Evolutionary conservation across 768 basidiomycete genomes (phyloP), one percentile per base, ranked within the genome.

Genomic region (Trametes cingulata): DNA sequence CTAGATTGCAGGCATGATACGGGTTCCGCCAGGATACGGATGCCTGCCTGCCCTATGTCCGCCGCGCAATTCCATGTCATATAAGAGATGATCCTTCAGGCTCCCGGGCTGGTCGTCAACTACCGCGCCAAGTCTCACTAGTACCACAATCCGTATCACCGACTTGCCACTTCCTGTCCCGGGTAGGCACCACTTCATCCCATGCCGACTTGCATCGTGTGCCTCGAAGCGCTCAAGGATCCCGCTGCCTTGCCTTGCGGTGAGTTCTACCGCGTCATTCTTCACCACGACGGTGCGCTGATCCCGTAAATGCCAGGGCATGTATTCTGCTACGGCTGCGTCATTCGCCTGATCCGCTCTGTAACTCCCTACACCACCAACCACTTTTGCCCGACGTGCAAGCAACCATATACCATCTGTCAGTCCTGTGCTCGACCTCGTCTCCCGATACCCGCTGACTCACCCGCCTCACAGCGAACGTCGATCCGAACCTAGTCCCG

Each of bases 241-340:
- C 87, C 87, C 1, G 83, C 85, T 3, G 80, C 80, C 12, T 66
- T 86, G 0, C 86, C 87, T 40, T 89, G 87, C 69, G 87, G 87
- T 88, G 65, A 54, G 83, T 33, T 43, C 27, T 40, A 12, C 36
- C 19, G 40, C 53, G 51, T 46, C 29, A 29, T 41, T 8, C 60
- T 24, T 25, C 6, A 27, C n/a, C n/a, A n/a, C n/a, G n/a, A n/a
- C n/a, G n/a, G 14, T 15, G 20, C 22, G 20, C 62, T 39, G 13
- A 57, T 52, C 4, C 19, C 0, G 36, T 15, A 41, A 25, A 19
- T 35, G 19, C 43, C 29, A 88, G 87, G 87, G 14, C 87, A 89
- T 65, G 74, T 88, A 40, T 87, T 86, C 68, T 88, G 87, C 70
- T 76, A 79, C 54, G 76, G 79, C 45, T 89, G 87, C 63, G 77